Conservation (phyloP, 2,329 filamentous ascomycete species). For the Camptophora hylomeconis region DNA sequence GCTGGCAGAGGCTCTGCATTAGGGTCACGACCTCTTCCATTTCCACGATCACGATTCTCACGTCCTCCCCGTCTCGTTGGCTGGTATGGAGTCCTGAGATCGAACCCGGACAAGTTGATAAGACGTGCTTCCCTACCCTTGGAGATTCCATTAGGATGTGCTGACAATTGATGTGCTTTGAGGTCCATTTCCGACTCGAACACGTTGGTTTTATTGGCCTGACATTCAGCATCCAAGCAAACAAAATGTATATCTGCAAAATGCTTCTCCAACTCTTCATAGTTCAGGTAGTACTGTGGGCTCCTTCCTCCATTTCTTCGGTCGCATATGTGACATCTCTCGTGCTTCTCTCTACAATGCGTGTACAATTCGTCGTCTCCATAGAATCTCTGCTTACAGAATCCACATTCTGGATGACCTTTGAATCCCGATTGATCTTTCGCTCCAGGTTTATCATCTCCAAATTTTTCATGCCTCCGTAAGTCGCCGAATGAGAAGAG, state of each 20-base stretch:
- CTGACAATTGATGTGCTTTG: conserved; percentile 79
- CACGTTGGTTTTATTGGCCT: conserved; percentile 96
- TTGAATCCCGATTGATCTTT: conserved; percentile 91
- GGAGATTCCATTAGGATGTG: conserved; percentile 65
- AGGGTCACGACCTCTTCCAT: conserved; percentile 66
- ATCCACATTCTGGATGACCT: conserved; percentile 86
- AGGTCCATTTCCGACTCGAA: conserved; percentile 91
- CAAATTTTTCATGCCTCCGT: conserved; percentile 74
- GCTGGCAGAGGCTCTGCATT: conserved; percentile 68
- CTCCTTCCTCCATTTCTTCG: conserved; percentile 47
- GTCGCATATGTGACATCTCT: conserved; percentile 91
- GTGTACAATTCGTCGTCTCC: conserved; percentile 89
- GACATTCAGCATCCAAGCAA: conserved; percentile 71
- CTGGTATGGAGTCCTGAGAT: conserved; percentile 60
- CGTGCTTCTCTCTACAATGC: conserved; percentile 87
- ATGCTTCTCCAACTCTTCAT: conserved; percentile 72
- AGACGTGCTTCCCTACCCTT: conserved; percentile 76
- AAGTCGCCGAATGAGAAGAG: conserved; percentile 73
- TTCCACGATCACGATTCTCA: conserved; percentile 26
- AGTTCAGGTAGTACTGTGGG: conserved; percentile 86
- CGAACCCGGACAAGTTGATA: conserved; percentile 80
- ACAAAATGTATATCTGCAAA: conserved; percentile 79
- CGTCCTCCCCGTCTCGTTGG: conserved; percentile 43
- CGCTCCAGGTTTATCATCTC: conserved; percentile 81
- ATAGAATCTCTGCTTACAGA: conserved; percentile 86